Conservation (phyloP, 176 grass and related monocot genomes). For the Eleusine indica region DNA sequence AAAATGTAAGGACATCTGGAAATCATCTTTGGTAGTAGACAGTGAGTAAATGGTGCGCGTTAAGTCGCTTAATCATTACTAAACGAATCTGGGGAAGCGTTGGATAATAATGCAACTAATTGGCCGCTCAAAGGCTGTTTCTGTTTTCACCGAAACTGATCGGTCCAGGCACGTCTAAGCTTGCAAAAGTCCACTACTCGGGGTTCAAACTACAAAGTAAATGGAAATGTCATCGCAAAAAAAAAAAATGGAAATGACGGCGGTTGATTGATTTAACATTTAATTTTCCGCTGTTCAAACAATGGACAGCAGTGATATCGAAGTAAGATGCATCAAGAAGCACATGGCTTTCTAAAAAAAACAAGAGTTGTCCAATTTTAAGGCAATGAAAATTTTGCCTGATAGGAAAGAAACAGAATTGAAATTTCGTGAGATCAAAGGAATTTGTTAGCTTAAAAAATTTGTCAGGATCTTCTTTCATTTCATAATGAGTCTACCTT, state of each 20-base stretch:
- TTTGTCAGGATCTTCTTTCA: not conserved
- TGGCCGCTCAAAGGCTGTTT: no score
- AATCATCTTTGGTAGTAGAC: not conserved
- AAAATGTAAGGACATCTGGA: not conserved
- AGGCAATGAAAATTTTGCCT: not conserved
- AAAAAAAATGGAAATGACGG: no score
- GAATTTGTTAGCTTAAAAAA: not conserved
- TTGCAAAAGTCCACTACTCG: no score
- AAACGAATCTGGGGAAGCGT: no score
- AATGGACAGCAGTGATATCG: not conserved
- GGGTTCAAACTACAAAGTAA: no score
- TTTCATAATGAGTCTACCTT: not conserved
- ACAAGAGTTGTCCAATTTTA: not conserved
- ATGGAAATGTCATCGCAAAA: no score
- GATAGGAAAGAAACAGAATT: not conserved
- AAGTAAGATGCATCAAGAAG: not conserved
- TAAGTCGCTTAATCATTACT: no score
- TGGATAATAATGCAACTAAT: no score
- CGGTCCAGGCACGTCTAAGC: no score
- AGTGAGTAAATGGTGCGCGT: not conserved
- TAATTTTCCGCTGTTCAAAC: not conserved
- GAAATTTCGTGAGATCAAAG: not conserved
- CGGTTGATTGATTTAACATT: not conserved
- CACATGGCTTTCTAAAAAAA: not conserved
- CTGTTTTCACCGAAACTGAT: no score